A percentile compares a stretch with the other conserved stretches of the same genome.
These are phyloP conservation scores for Metschnikowia noctiluminum DNA, from an alignment of 805 yeast genomes.

Conservation along the genomic window DNA sequence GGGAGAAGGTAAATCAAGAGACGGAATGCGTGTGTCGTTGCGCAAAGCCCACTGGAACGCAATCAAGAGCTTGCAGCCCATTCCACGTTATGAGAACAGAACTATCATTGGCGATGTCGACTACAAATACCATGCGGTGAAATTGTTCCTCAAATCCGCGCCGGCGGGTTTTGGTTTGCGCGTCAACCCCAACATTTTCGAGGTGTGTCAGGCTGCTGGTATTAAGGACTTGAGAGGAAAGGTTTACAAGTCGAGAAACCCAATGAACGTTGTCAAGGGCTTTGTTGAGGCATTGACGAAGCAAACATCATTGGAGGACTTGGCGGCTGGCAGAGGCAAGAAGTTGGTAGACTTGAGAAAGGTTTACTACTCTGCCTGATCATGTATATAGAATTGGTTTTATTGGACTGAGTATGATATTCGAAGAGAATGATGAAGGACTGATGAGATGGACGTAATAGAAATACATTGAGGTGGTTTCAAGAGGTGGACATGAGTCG, in stretches of 20 bases:
- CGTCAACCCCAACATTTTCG: conserved; percentile 85
- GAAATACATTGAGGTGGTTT: no score
- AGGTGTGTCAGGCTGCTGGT: conserved; percentile 90
- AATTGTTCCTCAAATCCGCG: conserved; percentile 76
- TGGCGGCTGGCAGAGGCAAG: conserved; percentile 91
- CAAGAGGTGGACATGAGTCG: no score
- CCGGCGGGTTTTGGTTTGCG: conserved; percentile 93
- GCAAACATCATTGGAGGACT: conserved; percentile 80
- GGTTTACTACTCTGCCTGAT: conserved; percentile 65
- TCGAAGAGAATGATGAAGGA: no score
- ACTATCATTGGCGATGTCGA: conserved; percentile 84
- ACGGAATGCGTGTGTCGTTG: conserved; percentile 69
- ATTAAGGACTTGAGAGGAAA: conserved; percentile 91
- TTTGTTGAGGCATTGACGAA: conserved; percentile 78
- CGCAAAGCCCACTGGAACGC: conserved; percentile 92
- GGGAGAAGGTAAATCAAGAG: conserved; percentile 91
- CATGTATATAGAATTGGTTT: conserved; percentile 11
- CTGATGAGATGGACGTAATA: no score
- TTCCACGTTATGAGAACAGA: conserved; percentile 88
- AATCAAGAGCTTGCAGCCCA: conserved; percentile 71
- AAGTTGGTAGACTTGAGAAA: conserved; percentile 90
- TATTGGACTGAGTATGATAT: no score
- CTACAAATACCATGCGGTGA: conserved; percentile 82
- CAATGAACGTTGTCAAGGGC: conserved; percentile 91
- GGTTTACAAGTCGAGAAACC: conserved; percentile 87